Evolutionary conservation across 129 eudicot species (phyloP), one percentile per base, ranked within the genome.

Genomic region (Smallanthus sonchifolius): DNA sequence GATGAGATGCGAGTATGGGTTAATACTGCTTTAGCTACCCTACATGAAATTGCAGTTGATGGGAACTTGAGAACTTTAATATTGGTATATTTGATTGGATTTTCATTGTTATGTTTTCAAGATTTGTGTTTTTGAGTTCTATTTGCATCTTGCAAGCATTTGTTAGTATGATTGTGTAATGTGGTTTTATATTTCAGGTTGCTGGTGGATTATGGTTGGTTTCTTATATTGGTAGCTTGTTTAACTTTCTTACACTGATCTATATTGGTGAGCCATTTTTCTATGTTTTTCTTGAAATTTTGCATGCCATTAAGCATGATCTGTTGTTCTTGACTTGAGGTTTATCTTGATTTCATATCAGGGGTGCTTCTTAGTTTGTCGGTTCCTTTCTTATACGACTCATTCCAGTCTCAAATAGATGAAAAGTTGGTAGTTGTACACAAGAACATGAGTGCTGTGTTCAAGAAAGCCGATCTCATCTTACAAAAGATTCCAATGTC

Each of bases 361-460:
- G 99, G 96, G 51, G 71, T 86, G 66, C 88, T 91, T 82, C 82
- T 95, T 59, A 73, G 94, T 74, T 74, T 95, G 67, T 91, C 97
- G 28, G 84, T 95, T 20, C 99, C 99, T 15, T 24, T 83, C 30
- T 67, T 95, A 76, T 95, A 91, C 57, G 97, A 91, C 38, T 88
- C 84, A 79, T 86, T 83, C 84, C 99, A 91, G 83, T 63, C 78
- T 65, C 82, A 72, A 79, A 85, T 95, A 38, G 95, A 88, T 81
- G 92, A 86, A 30, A 85, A 86, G 82, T 74, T 95, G 79, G 70
- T 68, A 16, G 61, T 74, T 40, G 88, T 79, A 42, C 79, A 66
- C 56, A 71, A 79, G 54, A 57, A 82, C 68, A 49, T 86, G 83
- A 84, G 76, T 77, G 59, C 65, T 34, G 81, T 82, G 20, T 88